Evolutionary conservation across 805 yeast genomes (phyloP), one percentile per base, ranked within the genome.

Genomic region (Clavispora santaluciae): DNA sequence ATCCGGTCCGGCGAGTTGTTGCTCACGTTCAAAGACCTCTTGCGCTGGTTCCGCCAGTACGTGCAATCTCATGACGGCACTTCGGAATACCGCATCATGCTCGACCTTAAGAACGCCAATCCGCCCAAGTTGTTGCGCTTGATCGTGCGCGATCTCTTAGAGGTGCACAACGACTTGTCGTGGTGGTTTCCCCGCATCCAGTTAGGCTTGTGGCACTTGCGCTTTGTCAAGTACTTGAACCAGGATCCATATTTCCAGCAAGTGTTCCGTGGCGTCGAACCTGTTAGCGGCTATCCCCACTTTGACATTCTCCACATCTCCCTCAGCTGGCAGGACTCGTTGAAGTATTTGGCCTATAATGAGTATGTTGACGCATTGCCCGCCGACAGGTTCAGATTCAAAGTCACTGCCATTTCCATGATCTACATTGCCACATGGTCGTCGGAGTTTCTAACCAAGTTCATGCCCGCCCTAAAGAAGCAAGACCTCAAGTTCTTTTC

Each of bases 141-240:
- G 34, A 42, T 68, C 6, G 44, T 69, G 20, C 38, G 55, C 28
- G 70, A 65, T 34, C 44, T 67, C 35, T 37, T 63, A 13, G 42
- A 46, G 3, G 63, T 60, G 10, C 49, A 57, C 13, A 39, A 48
- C 22, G 67, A 68, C 37, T 48, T 68, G 12, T 35, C 49, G 15
- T 69, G 64, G 62, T 69, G 73, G 75, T 57, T 53, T 22, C 57
- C 60, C 20, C 57, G 61, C 18, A 47, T 69, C 22, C 68, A 64
- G 44, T 55, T 67, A 40, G 75, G 73, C 4, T 48, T 68, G 17
- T 69, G 75, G 75, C 63, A 64, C 44, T 51, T 69, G 41, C 55
- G 60, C 25, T 59, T 64, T 38, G 44, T 67, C 34, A 64, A 66
- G 45, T 68, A 56, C 49, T 41, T 68, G 44, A 69, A 69, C 49